A percentile compares a stretch with the other conserved stretches of the same genome.
Evolutionary conservation across 805 yeast genomes (phyloP).

Genomic region (Hanseniaspora clermontiae): DNA sequence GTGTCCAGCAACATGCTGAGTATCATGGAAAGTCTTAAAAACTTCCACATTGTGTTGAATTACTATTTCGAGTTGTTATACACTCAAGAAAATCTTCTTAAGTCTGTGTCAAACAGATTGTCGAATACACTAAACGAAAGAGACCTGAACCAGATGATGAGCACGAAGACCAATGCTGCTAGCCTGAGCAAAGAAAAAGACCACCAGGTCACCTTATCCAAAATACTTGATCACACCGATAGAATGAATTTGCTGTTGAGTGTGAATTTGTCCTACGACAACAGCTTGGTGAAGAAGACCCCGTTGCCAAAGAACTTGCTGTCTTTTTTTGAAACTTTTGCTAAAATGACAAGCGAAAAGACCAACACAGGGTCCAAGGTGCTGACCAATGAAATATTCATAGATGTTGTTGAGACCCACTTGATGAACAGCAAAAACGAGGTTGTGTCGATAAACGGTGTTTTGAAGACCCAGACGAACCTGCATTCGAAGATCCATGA

Average conservation of each 20-base stretch:
- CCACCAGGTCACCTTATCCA: constrained; percentile 2
- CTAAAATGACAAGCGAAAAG: constrained; percentile 2
- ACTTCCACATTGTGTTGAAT: constrained; percentile 1
- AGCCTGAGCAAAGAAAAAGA: constrained; percentile 3
- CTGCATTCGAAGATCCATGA: not conserved
- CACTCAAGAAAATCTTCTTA: constrained; percentile 8
- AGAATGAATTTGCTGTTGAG: constrained; percentile 8
- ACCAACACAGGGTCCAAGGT: constrained; percentile 2
- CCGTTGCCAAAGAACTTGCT: constrained; percentile 8
- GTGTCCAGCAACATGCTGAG: not conserved
- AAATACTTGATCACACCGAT: constrained; percentile 7
- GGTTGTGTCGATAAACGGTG: not conserved
- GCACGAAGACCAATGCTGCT: not conserved
- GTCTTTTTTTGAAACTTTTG: constrained; percentile 1
- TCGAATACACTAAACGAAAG: constrained; percentile 7
- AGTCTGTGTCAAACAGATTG: constrained; percentile 7
- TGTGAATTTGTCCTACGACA: not conserved
- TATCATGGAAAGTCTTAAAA: not conserved
- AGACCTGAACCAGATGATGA: constrained; percentile 7
- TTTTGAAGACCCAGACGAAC: constrained; percentile 3
- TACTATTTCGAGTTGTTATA: constrained; percentile 11
- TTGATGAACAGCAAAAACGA: not conserved
- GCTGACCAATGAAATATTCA: constrained; percentile 6
- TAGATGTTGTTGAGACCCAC: constrained; percentile 8
- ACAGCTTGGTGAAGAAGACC: not conserved